A percentile compares a stretch with the other conserved stretches of the same genome.
Conservation (phyloP, 805 yeast species). For the Millerago galiae region DNA sequence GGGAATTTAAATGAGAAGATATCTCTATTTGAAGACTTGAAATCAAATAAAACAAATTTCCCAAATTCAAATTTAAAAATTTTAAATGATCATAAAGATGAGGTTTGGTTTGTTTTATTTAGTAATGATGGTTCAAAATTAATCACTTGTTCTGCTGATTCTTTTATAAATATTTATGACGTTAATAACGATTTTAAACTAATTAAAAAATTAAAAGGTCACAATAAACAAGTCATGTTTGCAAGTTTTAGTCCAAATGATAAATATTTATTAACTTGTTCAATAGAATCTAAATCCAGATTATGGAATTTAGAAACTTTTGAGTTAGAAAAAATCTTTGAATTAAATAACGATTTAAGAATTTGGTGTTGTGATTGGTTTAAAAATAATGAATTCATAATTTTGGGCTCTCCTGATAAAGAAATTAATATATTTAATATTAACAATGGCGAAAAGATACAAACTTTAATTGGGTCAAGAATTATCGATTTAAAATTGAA, state of each 20-base stretch:
- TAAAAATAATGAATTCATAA: conserved; percentile 47
- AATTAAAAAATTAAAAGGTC: conserved; percentile 35
- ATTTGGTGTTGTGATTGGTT: conserved; percentile 66
- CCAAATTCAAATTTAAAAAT: conserved; percentile 44
- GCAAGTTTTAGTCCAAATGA: conserved; percentile 77
- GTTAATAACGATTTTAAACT: conserved; percentile 40
- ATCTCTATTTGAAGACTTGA: conserved; percentile 32
- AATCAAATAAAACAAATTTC: conserved; percentile 28
- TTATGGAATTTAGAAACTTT: conserved; percentile 57
- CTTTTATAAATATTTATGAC: conserved; percentile 58
- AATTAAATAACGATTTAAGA: conserved; percentile 25
- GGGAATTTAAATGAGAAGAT: conserved; percentile 21
- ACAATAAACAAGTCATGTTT: conserved; percentile 51
- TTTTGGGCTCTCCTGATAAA: conserved; percentile 75
- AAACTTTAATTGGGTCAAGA: conserved; percentile 34
- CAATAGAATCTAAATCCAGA: conserved; percentile 63
- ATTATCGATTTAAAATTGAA: conserved; percentile 66
- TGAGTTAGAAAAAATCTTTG: conserved; percentile 18
- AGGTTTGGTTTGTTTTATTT: conserved; percentile 80
- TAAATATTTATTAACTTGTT: conserved; percentile 56
- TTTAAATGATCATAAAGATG: conserved; percentile 52
- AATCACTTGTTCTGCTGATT: conserved; percentile 74
- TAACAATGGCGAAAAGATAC: conserved; percentile 22
- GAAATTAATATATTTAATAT: conserved; percentile 44
- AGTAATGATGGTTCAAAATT: conserved; percentile 70